Evolutionary conservation across 352 stramenopile genomes (phyloP).

Genomic region (Hyaloperonospora brassicae): DNA sequence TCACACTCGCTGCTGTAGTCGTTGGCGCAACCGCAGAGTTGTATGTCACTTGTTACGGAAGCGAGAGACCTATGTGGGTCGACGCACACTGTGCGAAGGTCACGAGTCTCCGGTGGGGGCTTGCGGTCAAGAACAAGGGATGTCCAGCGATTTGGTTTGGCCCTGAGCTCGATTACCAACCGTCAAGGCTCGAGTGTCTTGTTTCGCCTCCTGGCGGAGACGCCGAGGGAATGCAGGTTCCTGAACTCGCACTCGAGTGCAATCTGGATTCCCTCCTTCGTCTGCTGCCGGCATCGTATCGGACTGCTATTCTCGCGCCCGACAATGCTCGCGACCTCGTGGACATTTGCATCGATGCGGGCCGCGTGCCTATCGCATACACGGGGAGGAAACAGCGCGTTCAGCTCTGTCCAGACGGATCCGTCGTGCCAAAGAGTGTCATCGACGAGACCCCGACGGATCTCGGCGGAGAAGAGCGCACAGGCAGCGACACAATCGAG

Average conservation of each 20-base stretch:
- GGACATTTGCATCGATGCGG: conserved; percentile 35
- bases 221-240: neutral
- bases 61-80: neutral
- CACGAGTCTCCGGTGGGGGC: conserved; percentile 24
- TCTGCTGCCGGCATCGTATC: conserved; percentile 24
- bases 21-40: conserved; percentile 13
- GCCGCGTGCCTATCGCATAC: conserved; percentile 28
- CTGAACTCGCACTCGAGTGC: conserved; percentile 21
- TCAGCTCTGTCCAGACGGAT: conserved; percentile 14
- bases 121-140: conserved; percentile 12
- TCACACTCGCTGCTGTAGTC: conserved; percentile 1
- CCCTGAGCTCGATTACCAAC: conserved; percentile 11
- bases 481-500: conserved; percentile 77
- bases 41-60: conserved; percentile 11
- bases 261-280: conserved; percentile 30
- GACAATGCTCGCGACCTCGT: conserved; percentile 24
- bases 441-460: conserved; percentile 43
- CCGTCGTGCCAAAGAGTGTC: conserved; percentile 33
- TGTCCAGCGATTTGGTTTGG: conserved; percentile 32
- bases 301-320: conserved; percentile 18
- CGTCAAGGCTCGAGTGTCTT: conserved; percentile 29
- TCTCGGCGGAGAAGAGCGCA: conserved; percentile 36
- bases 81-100: conserved; percentile 10
- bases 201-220: neutral
- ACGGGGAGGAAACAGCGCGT: conserved; percentile 24